Conservation (phyloP, 2,329 filamentous ascomycete species). For the Talaromyces piceae region DNA sequence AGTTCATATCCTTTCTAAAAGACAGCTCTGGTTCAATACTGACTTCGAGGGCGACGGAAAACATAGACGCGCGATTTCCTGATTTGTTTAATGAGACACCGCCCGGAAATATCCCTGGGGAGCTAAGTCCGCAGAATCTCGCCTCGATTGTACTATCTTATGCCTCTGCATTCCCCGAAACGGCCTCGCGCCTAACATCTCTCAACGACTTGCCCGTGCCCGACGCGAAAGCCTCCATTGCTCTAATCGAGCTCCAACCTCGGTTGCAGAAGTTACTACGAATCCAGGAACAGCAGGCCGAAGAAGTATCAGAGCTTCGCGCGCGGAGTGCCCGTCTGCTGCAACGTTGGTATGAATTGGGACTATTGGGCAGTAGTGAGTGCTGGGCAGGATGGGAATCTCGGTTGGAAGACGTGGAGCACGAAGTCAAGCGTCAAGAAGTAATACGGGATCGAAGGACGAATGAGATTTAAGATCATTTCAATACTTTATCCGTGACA, state of each 20-base stretch:
- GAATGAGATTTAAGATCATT: slow-evolving; percentile 27
- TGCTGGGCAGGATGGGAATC: slow-evolving; percentile 66
- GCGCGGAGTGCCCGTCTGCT: slow-evolving; percentile 44
- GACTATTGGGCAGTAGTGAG: slow-evolving; percentile 60
- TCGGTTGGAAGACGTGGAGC: slow-evolving; percentile 58
- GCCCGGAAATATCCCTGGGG: slow-evolving; percentile 26
- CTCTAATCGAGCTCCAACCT: slow-evolving; percentile 37
- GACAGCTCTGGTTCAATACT: background rate
- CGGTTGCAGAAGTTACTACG: slow-evolving; percentile 29
- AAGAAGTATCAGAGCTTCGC: slow-evolving; percentile 34
- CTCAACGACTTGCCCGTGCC: slow-evolving; percentile 42
- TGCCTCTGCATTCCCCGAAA: slow-evolving; percentile 40
- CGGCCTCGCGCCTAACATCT: slow-evolving; percentile 41
- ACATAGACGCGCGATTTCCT: slow-evolving; percentile 36
- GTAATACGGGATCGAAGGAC: slow-evolving; percentile 48
- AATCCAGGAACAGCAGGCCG: slow-evolving; percentile 33
- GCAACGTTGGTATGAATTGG: slow-evolving; percentile 66
- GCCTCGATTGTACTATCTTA: slow-evolving; percentile 38
- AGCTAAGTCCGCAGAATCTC: slow-evolving; percentile 29
- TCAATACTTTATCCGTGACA: background rate
- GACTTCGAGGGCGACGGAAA: slow-evolving; percentile 2
- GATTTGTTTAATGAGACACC: slow-evolving; percentile 34
- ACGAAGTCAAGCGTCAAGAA: slow-evolving; percentile 57
- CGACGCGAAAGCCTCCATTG: slow-evolving; percentile 32
- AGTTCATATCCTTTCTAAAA: slow-evolving; percentile 9